phyloP scores from a whole-genome alignment of 2,329 filamentous ascomycete genomes.

The Monilinia laxa region DNA sequence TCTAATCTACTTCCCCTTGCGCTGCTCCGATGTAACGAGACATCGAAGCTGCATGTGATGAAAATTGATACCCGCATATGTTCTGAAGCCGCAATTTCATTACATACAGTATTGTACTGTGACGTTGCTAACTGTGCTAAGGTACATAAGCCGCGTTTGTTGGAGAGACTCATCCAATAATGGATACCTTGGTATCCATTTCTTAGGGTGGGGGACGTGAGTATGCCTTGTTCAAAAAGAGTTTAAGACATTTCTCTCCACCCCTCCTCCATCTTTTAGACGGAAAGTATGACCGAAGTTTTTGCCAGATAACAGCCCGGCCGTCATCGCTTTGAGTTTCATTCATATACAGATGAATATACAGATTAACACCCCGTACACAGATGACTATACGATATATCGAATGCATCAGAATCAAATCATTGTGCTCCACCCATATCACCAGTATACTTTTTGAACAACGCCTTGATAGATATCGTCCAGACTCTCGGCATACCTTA shows the following conservation, averaged over 20 bases:
- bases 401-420: neutral
- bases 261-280: constrained; percentile 4
- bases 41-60: constrained; percentile 1
- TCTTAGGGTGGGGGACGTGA: neutral
- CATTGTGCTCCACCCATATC: neutral
- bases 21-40: neutral
- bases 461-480: too few species aligned
- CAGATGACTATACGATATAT: neutral
- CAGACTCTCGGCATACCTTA: neutral
- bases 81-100: neutral
- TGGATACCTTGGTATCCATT: neutral
- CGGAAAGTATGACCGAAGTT: constrained; percentile 2
- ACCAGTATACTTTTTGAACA: neutral
- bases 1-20: neutral
- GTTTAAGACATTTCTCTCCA: neutral
- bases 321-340: neutral
- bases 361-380: neutral
- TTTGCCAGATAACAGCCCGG: neutral
- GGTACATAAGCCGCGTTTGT: too few species aligned
- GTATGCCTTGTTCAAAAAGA: neutral
- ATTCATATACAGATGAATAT: neutral
- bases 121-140: too few species aligned
- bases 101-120: too few species aligned
- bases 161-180: neutral
- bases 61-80: neutral